Evolutionary conservation across 164 flowering plant species (phyloP).

Genomic region (Tetracentron sinense): DNA sequence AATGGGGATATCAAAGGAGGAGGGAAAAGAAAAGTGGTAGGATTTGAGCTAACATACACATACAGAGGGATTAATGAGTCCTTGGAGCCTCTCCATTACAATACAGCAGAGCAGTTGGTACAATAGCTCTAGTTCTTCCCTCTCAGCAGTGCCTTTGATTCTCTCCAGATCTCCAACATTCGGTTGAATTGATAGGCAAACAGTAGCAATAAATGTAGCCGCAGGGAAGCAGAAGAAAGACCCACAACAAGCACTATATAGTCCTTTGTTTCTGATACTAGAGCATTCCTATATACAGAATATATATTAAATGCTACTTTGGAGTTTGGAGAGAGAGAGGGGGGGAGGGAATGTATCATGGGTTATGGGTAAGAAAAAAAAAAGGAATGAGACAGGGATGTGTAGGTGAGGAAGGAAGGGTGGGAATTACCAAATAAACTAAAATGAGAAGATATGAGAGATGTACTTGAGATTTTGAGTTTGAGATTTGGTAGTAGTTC

Average conservation of each 20-base stretch:
- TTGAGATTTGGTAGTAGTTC: too few relatives aligned
- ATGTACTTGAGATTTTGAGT: slow-evolving; percentile 3
- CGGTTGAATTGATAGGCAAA: too few relatives aligned
- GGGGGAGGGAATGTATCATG: too few relatives aligned
- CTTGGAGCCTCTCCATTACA: slow-evolving; percentile 61
- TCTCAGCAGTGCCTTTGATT: slow-evolving; percentile 1
- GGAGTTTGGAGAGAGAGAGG: too few relatives aligned
- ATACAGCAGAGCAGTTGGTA: slow-evolving; percentile 8
- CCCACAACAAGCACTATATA: background rate
- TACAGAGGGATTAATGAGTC: slow-evolving; percentile 48
- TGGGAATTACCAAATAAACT: slow-evolving; percentile 1
- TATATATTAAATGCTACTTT: background rate
- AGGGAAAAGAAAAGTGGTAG: background rate
- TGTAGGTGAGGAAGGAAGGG: slow-evolving; percentile 15
- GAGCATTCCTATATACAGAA: too few relatives aligned
- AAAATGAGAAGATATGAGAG: too few relatives aligned
- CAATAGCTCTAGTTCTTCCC: background rate
- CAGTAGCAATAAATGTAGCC: slow-evolving; percentile 15
- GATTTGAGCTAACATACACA: slow-evolving; percentile 27
- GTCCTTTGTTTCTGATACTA: too few relatives aligned
- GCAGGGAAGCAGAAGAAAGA: background rate
- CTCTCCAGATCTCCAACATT: slow-evolving; percentile 2
- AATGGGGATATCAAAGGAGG: background rate
- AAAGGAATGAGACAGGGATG: background rate
- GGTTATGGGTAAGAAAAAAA: too few relatives aligned